A percentile compares a stretch with the other conserved stretches of the same genome.
These are phyloP conservation scores for Colletotrichum kahawae DNA, from an alignment of 2,329 filamentous ascomycete genomes.

Conservation along the genomic window DNA sequence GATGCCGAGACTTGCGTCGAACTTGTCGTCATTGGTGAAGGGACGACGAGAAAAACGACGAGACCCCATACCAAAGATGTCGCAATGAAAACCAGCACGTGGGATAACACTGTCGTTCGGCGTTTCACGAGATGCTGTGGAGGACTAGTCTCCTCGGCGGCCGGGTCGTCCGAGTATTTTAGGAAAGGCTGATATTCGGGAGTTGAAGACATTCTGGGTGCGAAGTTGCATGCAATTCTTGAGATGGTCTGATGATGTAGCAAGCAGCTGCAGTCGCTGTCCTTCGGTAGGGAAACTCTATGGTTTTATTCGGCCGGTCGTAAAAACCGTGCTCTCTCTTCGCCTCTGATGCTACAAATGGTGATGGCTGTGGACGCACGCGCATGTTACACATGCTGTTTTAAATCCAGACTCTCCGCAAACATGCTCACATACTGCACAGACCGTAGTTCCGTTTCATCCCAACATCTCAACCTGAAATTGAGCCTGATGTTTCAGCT, in stretches of 20 bases:
- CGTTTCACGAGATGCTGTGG: background rate
- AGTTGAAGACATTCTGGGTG: slow-evolving; percentile 17
- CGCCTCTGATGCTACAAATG: background rate
- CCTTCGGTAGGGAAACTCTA: background rate
- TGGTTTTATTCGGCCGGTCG: background rate
- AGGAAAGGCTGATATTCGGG: slow-evolving; percentile 24
- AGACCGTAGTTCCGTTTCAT: background rate
- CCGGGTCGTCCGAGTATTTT: slow-evolving; percentile 22
- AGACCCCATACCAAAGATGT: slow-evolving; percentile 28
- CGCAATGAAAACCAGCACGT: slow-evolving; percentile 22
- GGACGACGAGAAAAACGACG: slow-evolving; percentile 17
- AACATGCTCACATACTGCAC: background rate
- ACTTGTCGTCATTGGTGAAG: background rate
- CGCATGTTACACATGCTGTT: slow-evolving; percentile 5
- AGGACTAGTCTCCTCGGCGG: slow-evolving; percentile 14
- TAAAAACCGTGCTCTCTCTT: background rate
- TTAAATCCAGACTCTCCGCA: background rate
- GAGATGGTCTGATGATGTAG: background rate
- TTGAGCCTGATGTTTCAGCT: background rate
- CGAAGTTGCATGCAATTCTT: background rate
- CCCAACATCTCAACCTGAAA: background rate
- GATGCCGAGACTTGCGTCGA: background rate
- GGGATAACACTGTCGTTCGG: slow-evolving; percentile 14
- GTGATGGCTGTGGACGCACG: background rate
- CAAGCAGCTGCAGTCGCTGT: no score